phyloP scores from a whole-genome alignment of 371 early-diverging fungal species.

The Gilbertella persicaria region DNA sequence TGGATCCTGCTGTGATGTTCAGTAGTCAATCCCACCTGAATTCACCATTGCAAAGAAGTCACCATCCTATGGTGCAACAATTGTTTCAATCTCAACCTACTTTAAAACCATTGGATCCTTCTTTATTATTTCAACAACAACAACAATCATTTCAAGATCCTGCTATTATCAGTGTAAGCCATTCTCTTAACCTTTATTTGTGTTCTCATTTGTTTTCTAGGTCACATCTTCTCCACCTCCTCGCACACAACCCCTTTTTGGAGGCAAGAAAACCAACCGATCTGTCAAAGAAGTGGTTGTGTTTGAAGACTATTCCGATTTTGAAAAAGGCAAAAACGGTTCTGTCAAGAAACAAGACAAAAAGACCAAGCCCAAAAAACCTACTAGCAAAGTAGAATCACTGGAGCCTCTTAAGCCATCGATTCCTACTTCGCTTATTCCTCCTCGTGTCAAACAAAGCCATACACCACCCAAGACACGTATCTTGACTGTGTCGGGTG shows the following conservation, averaged over 20 bases:
- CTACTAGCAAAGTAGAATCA: not conserved
- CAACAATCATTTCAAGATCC: conserved; percentile 20
- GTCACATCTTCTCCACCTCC: not conserved
- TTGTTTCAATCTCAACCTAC: not conserved
- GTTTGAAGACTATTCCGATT: conserved; percentile 22
- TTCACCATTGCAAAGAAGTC: not conserved
- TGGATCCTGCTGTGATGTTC: conserved; percentile 12
- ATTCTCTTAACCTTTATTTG: conserved; percentile 1
- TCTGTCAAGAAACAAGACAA: conserved; percentile 6
- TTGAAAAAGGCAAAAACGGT: conserved; percentile 10
- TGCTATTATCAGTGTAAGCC: conserved; percentile 25
- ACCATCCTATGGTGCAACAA: not conserved
- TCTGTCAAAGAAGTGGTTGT: conserved; percentile 9
- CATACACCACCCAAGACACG: not conserved
- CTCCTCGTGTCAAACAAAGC: conserved; percentile 29
- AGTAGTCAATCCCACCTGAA: not conserved
- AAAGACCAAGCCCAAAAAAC: not conserved
- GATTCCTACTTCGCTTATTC: conserved; percentile 31
- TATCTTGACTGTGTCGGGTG: conserved; percentile 56
- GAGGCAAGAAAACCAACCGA: conserved; percentile 2
- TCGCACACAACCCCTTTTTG: conserved; percentile 10
- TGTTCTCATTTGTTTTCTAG: not conserved
- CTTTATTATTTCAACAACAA: not conserved
- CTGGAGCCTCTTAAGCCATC: not conserved
- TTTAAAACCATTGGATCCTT: conserved; percentile 1